These are phyloP conservation scores for Onygena corvina DNA, from an alignment of 2,329 filamentous ascomycete species.

Conservation along the genomic window DNA sequence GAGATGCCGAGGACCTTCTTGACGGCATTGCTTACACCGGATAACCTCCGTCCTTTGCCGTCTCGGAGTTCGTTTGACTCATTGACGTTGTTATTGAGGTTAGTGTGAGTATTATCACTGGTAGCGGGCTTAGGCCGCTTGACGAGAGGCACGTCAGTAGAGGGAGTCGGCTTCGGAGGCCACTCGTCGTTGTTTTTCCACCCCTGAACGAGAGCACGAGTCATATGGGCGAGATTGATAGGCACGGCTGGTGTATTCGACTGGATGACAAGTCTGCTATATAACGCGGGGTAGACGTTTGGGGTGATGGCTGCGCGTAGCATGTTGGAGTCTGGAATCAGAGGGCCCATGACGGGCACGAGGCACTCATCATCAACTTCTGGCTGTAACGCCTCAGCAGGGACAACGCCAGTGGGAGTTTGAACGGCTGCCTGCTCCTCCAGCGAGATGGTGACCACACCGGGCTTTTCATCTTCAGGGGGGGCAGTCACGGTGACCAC, in stretches of 20 bases:
- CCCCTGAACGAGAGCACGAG: conserved; percentile 67
- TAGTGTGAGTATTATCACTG: too few relatives aligned
- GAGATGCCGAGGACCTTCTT: conserved; percentile 32
- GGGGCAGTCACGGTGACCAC: background rate
- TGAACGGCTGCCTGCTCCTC: background rate
- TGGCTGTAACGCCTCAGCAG: too few relatives aligned
- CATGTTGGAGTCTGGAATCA: conserved; percentile 61
- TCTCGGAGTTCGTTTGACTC: background rate
- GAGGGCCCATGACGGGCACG: conserved; percentile 59
- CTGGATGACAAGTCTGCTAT: conserved; percentile 76
- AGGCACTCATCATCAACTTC: conserved; percentile 37
- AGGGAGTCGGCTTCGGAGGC: conserved; percentile 54
- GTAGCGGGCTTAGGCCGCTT: conserved; percentile 6
- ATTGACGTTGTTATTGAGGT: background rate
- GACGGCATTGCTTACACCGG: conserved; percentile 30
- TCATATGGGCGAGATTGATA: conserved; percentile 73
- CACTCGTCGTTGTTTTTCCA: conserved; percentile 93
- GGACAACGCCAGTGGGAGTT: too few relatives aligned
- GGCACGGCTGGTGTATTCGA: conserved; percentile 72
- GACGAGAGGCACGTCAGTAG: conserved; percentile 19
- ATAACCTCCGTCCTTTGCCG: conserved; percentile 16
- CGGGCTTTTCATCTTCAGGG: background rate
- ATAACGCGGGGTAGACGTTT: conserved; percentile 65
- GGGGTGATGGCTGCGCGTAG: conserved; percentile 67
- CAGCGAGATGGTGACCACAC: background rate